Base-by-base conservation (phyloP, 495 filamentous ascomycete genomes). In the Trichocladium uniseriatum region DNA sequence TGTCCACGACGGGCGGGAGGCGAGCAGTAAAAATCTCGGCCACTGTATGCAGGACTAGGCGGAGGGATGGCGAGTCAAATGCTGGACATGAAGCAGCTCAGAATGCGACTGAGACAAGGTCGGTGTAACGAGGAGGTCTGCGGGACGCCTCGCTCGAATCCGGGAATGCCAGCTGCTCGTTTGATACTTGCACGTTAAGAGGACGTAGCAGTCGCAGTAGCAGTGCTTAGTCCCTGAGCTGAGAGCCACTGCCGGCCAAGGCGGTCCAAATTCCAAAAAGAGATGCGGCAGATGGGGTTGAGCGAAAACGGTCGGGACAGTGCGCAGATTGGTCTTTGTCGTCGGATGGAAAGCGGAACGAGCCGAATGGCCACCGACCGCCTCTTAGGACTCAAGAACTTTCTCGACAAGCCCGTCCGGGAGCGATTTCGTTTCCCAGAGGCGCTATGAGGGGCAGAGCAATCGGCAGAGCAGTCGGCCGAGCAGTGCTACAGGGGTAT, bases 41-140 rank as follows among this genome's bases (percentile, higher is more conserved):
- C 11, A 20, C 18, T 19, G 52, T n/a, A n/a, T 49, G 34, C 35
- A 27, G 18, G 38, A 29, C 28, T 29, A 8, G 44, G 20, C 22
- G 0, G 38, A 45, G 11, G 27, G 36, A 22, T 10, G 14, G n/a
- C 5, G 24, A 28, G 37, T 10, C 42, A 2, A 27, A 24, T 32
- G 41, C 42, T 41, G 45, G 35, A 45, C 5, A 39, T 54, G 37
- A 34, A 11, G 43, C 45, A 49, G 19, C 20, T 34, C 44, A 34
- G 44, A 21, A 39, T 20, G 34, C 32, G 29, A 37, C 37, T 35
- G 49, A 46, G 49, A 56, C 54, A 56, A 35, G 36, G 7, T 28
- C 49, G n/a, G 49, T 46, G 54, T 52, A 49, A 47, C 54, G 20
- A 20, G 40, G 15, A 13, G 42, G 48, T 38, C 18, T n/a, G 6